Evolutionary conservation across 164 flowering plant species (phyloP).

Genomic region (grape (Vitis vinifera)): DNA sequence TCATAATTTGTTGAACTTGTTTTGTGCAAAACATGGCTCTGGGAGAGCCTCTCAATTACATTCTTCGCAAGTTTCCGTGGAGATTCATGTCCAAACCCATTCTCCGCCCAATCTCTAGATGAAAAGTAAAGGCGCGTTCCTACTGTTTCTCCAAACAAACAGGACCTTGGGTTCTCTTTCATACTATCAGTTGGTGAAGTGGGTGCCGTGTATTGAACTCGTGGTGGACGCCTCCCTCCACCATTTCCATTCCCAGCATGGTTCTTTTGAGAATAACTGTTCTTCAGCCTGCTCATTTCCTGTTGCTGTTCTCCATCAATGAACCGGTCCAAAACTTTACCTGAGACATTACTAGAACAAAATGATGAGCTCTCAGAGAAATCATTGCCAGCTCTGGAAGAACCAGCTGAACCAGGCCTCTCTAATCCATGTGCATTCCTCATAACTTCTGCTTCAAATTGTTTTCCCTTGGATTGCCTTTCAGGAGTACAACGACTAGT

Average conservation of each 20-base stretch:
- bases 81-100: conserved; percentile 51
- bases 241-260: conserved; percentile 28
- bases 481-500: conserved; percentile 52
- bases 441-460: conserved; percentile 18
- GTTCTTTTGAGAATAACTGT: conserved; percentile 27
- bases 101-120: conserved; percentile 47
- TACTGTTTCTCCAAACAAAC: conserved; percentile 61
- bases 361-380: conserved; percentile 54
- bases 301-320: conserved; percentile 89
- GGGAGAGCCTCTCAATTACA: conserved; percentile 81
- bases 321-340: conserved; percentile 73
- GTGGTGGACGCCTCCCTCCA: conserved; percentile 57
- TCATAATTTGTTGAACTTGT: conserved; percentile 37
- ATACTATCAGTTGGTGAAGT: conserved; percentile 46
- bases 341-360: conserved; percentile 58
- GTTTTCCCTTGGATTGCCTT: conserved; percentile 33
- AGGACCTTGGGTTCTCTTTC: conserved; percentile 47
- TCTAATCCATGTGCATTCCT: conserved; percentile 19
- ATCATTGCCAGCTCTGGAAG: conserved; percentile 33
- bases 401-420: conserved; percentile 37
- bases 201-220: conserved; percentile 53
- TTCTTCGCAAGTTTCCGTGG: conserved; percentile 71
- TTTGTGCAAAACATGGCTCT: conserved; percentile 34
- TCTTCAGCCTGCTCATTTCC: conserved; percentile 40
- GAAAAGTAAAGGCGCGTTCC: conserved; percentile 32